A percentile compares a stretch with the other conserved stretches of the same genome.
Evolutionary conservation across 2,329 filamentous ascomycete genomes (phyloP).

Genomic region (Podosphaera xanthii): DNA sequence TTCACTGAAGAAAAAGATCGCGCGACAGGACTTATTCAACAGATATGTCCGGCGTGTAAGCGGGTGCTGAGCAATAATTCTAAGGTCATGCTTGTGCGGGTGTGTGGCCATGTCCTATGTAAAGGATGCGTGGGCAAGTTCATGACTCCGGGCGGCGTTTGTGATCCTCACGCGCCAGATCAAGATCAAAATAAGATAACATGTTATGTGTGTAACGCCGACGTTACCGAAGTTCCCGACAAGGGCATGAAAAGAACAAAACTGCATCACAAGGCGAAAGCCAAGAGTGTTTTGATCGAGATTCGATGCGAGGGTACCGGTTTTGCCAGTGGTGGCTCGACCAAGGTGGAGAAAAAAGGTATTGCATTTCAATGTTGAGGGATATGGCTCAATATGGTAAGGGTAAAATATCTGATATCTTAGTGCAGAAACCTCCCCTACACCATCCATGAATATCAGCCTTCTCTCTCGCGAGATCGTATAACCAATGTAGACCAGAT

Average conservation of each 20-base stretch:
- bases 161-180: slow-evolving; percentile 35
- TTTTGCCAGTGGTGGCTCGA: slow-evolving; percentile 71
- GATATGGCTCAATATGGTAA: no score
- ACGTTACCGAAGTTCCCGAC: slow-evolving; percentile 29
- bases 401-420: no score
- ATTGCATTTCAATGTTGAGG: slow-evolving; percentile 60
- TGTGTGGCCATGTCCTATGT: slow-evolving; percentile 82
- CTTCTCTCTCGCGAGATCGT: no score
- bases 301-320: slow-evolving; percentile 76
- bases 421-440: no score
- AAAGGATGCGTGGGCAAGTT: slow-evolving; percentile 68
- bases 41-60: slow-evolving; percentile 65
- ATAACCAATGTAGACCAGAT: no score
- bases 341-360: slow-evolving; percentile 54
- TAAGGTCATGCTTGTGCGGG: slow-evolving; percentile 60
- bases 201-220: slow-evolving; percentile 74
- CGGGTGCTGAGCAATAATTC: slow-evolving; percentile 65
- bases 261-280: slow-evolving; percentile 25
- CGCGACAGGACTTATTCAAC: slow-evolving; percentile 22
- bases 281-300: slow-evolving; percentile 47
- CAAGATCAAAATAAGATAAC: slow-evolving; percentile 27
- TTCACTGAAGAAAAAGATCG: slow-evolving; percentile 50
- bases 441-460: no score
- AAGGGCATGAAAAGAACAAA: slow-evolving; percentile 16
- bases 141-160: slow-evolving; percentile 34